Evolutionary conservation across 1,284 basidiomycete species (phyloP), one percentile per base, ranked within the genome.

Genomic region (Rhizoctonia solani): DNA sequence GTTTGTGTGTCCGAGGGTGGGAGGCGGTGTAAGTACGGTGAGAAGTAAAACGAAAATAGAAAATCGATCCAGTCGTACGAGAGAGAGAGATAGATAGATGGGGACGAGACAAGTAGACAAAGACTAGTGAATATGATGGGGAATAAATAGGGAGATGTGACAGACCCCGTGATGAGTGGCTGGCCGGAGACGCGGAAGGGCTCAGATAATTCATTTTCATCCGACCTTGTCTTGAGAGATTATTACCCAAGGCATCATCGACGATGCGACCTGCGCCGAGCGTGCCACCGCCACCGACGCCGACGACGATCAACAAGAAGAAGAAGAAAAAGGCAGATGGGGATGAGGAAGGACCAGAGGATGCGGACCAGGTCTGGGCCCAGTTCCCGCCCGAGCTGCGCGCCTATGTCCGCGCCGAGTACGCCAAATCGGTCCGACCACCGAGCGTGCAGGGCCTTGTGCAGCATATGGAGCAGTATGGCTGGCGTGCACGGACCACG

Each of bases 261-360:
- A 11, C 13, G 9, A 46, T 21, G 44, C 21, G 44, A 46, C 13
- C n/a, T 39, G 44, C 44, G 44, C 44, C 9, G 44, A 46, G 9
- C 5, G 6, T 21, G 44, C 44, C n/a, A 25, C 53, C 42, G 27
- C 66, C 23, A n/a, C 46, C 19, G 46, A 16, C 34, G 19, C 47
- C 25, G 34, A 61, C 54, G 47, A 56, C 47, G 54, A 9, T 46
- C 56, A 66, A 41, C 39, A 81, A 78, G 77, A 80, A 80, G 72
- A 82, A 81, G 76, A 83, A 81, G 75, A 79, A 77, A 70, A 81
- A 80, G 69, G 77, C 76, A 2, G 83, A 82, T 71, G 78, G 75
- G 32, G 78, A 75, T 71, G 74, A 72, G 27, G 71, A 74, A 5
- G 73, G 72, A 34, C 69, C 72, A 69, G 76, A 77, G 41, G 44